Base-by-base conservation (phyloP, 345 rosid species). In the Dipteronia dyeriana region DNA sequence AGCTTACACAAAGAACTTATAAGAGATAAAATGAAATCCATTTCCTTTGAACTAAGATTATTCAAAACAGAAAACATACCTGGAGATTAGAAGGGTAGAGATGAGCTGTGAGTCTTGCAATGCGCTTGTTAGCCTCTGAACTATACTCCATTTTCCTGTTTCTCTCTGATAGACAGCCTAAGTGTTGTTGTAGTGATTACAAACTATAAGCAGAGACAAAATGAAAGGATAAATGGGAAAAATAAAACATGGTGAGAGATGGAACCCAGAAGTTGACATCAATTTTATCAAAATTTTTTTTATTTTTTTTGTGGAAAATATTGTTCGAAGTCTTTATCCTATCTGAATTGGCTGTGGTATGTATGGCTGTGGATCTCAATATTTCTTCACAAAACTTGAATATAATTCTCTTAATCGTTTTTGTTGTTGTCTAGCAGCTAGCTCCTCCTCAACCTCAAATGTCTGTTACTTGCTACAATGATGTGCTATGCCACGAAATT, bases 51-150 rank as follows among this genome's bases (percentile, higher is more conserved):
- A 22, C 14, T 19, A n/a, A 61, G 59, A 75, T 1, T 41, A 49
- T 56, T 38, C 25, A 64, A 68, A 69, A 71, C 7, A 56, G 9
- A 39, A 47, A 2, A 29, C 34, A 43, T 79, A 88, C 91, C 94
- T 83, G 94, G 77, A 78, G 79, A 80, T 80, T 80, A 70, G 82
- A 81, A 85, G 89, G 92, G 69, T 77, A 80, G 65, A 91, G 91
- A 78, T 91, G 97, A 80, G 94, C 88, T 68, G 92, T 78, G 19
- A 88, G 69, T 79, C 84, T 86, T 20, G 92, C 92, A 82, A 90
- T 87, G 20, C 97, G 85, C 70, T 83, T 84, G 74, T 67, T 86
- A 53, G 90, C 90, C 62, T 84, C 84, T 43, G 81, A 77, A 65
- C 74, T 75, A 43, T 83, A 83, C 84, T 90, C 92, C 91, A 90